Base-by-base conservation (phyloP, 2,329 filamentous ascomycete genomes). In the Gnomoniopsis sp. region DNA sequence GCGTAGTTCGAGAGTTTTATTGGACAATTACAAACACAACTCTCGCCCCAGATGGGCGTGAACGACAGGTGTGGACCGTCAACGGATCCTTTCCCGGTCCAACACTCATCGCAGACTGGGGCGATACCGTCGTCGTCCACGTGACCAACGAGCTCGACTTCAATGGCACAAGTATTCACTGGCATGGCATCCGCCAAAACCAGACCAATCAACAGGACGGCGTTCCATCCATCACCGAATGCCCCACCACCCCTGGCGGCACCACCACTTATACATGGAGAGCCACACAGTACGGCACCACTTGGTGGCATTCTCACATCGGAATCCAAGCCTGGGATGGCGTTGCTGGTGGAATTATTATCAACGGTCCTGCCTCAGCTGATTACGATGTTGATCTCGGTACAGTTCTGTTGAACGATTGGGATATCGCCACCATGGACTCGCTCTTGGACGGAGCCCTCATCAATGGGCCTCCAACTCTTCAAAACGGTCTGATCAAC, bases 401-500 rank as follows among this genome's bases (percentile, higher is more conserved):
- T n/a, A n/a, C n/a, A n/a, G n/a, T n/a, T n/a, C n/a, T n/a, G n/a
- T n/a, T n/a, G n/a, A n/a, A n/a, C n/a, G n/a, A n/a, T n/a, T n/a
- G n/a, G n/a, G n/a, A n/a, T n/a, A n/a, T n/a, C n/a, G n/a, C n/a
- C n/a, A n/a, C n/a, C n/a, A n/a, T n/a, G n/a, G n/a, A n/a, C n/a
- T n/a, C n/a, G n/a, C n/a, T n/a, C n/a, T n/a, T n/a, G n/a, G n/a
- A n/a, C n/a, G n/a, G n/a, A n/a, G n/a, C n/a, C n/a, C n/a, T n/a
- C n/a, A n/a, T n/a, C 23, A 63, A 66, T 51, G 75, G 0, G 79
- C 80, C 3, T 74, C 77, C n/a, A 77, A 84, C 65, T 88, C 87
- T 64, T 85, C 76, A 57, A 3, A 56, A 56, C 21, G 54, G 44
- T 6, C 54, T 56, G 43, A 56, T 56, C 47, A 56, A 56, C 8